phyloP scores from a whole-genome alignment of 495 filamentous ascomycete species.

The Talaromyces trachyspermus region DNA sequence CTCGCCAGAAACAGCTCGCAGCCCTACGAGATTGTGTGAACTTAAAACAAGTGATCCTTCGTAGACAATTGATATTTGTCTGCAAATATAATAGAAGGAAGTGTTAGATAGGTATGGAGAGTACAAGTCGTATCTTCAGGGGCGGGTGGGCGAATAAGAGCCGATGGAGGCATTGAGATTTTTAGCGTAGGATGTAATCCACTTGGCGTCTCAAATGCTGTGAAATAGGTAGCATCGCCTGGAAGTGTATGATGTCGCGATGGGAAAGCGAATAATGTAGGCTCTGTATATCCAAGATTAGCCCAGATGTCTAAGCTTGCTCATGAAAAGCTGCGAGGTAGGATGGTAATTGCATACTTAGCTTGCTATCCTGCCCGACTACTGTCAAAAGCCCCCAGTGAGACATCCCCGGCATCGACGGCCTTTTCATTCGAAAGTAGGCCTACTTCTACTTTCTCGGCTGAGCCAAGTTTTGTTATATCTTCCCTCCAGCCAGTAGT shows the following conservation, averaged over 20 bases:
- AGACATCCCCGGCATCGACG: conserved; percentile 60
- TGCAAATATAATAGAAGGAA: conserved; percentile 76
- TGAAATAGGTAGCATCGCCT: conserved; percentile 33
- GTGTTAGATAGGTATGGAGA: conserved; percentile 75
- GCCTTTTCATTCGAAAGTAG: conserved; percentile 63
- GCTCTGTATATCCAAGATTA: conserved; percentile 34
- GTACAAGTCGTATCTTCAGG: conserved; percentile 48
- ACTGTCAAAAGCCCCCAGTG: conserved; percentile 73
- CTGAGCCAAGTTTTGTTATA: conserved; percentile 25
- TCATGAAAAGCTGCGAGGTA: too few relatives aligned
- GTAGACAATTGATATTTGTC: conserved; percentile 77
- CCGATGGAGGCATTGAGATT: conserved; percentile 37
- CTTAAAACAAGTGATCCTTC: conserved; percentile 59
- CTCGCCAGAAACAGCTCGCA: conserved; percentile 65
- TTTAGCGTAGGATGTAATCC: conserved; percentile 86
- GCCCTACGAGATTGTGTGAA: conserved; percentile 63
- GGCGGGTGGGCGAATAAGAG: conserved; percentile 25
- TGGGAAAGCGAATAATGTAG: conserved; percentile 83
- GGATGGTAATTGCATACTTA: conserved; percentile 53
- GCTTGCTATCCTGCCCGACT: conserved; percentile 63
- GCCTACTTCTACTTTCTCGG: conserved; percentile 65
- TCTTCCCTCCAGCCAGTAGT: conserved; percentile 40
- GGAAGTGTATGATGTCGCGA: conserved; percentile 66
- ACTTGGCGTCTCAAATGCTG: conserved; percentile 56
- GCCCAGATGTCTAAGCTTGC: conserved; percentile 7